These are phyloP conservation scores for Rhinocladiella similis DNA, from an alignment of 2,329 filamentous ascomycete genomes.

Conservation along the genomic window DNA sequence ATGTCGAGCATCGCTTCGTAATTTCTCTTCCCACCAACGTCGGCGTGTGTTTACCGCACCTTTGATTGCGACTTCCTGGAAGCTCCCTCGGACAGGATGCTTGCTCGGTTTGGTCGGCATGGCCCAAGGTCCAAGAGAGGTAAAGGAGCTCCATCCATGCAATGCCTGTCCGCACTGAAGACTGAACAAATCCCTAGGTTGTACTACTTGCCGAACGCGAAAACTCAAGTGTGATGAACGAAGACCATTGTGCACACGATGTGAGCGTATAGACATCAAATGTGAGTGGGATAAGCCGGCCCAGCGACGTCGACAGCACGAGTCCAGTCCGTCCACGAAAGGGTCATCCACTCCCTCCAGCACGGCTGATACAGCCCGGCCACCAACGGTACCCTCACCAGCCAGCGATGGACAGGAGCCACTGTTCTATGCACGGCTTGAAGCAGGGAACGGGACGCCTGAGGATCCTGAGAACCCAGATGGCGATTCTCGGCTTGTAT, in stretches of 20 bases:
- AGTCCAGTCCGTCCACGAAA: not conserved
- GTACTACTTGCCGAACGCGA: slow-evolving; percentile 9
- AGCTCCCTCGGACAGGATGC: not conserved
- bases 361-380: too few species aligned
- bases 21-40: too few species aligned
- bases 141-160: not conserved
- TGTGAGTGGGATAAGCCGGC: slow-evolving; percentile 10
- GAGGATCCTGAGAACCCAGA: not conserved
- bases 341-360: not conserved
- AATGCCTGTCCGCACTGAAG: too few species aligned
- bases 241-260: slow-evolving; percentile 4
- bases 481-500: not conserved
- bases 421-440: not conserved
- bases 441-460: not conserved
- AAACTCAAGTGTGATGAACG: slow-evolving; percentile 13
- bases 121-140: not conserved
- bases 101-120: not conserved
- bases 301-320: not conserved
- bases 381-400: not conserved
- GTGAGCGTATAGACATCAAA: not conserved
- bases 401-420: not conserved
- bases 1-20: too few species aligned
- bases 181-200: not conserved
- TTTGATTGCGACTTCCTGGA: too few species aligned
- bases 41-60: too few species aligned